Evolutionary conservation across 331 rosid species (phyloP).

Genomic region (Rosa hybrid): DNA sequence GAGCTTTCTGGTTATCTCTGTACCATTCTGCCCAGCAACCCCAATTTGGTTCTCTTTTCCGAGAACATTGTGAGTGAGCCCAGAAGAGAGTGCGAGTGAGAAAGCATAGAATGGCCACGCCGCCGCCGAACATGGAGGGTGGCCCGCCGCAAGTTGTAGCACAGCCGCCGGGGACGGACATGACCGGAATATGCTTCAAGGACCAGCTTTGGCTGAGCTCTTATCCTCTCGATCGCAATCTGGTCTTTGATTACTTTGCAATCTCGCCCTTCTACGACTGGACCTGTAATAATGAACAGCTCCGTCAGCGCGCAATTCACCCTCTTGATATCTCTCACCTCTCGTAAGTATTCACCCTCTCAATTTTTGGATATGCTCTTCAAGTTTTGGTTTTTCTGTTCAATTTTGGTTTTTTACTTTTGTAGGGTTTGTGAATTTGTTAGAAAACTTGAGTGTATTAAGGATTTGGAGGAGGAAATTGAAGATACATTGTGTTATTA

Average conservation of each 20-base stretch:
- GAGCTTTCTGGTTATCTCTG: neutral
- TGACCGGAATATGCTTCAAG: constrained; percentile 91
- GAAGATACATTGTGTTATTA: neutral
- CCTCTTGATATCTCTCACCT: constrained; percentile 84
- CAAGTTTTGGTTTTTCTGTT: neutral
- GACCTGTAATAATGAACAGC: constrained; percentile 92
- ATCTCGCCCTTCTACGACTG: constrained; percentile 89
- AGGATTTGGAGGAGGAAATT: neutral
- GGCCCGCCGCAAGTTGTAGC: constrained; percentile 42
- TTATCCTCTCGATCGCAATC: constrained; percentile 80
- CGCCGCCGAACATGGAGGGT: constrained; percentile 49
- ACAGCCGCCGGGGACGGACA: constrained; percentile 80
- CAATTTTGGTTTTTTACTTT: neutral
- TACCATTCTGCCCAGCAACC: neutral
- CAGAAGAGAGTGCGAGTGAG: neutral
- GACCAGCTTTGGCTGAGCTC: constrained; percentile 90
- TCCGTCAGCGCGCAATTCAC: constrained; percentile 85
- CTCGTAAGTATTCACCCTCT: constrained; percentile 35
- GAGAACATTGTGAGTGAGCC: neutral
- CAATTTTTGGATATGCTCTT: neutral
- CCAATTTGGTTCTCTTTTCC: neutral
- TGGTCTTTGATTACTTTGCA: constrained; percentile 97
- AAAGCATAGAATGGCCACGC: constrained; percentile 45
- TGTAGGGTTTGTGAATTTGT: neutral
- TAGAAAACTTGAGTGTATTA: neutral